Evolutionary conservation across 2,329 filamentous ascomycete species (phyloP).

Genomic region (Pseudocercospora fuligena): DNA sequence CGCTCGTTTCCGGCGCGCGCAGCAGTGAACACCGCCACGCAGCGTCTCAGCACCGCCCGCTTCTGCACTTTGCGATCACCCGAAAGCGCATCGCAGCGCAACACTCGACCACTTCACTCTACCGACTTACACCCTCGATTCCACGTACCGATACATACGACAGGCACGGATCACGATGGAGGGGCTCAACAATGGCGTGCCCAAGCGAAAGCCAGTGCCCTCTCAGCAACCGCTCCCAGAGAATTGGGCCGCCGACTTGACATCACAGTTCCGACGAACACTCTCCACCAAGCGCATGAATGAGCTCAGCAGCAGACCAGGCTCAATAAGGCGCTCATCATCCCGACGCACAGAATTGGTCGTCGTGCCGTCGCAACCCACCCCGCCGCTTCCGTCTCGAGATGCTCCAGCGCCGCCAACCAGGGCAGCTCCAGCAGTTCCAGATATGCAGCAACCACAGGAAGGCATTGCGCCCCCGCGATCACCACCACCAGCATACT

Average conservation of each 20-base stretch:
- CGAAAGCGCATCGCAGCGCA: not conserved
- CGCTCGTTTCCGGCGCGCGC: not conserved
- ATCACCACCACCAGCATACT: constrained; percentile 62
- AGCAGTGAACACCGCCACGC: not conserved
- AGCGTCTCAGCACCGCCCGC: not conserved
- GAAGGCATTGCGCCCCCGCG: constrained; percentile 27
- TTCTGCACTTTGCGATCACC: not conserved
- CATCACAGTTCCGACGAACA: constrained; percentile 82
- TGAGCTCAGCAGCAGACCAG: constrained; percentile 62
- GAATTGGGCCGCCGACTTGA: constrained; percentile 77
- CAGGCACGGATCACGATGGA: constrained; percentile 28
- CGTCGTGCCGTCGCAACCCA: constrained; percentile 28
- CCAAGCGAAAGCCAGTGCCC: constrained; percentile 38
- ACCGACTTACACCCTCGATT: not conserved
- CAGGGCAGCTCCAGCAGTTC: constrained; percentile 37
- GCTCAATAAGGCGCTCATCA: constrained; percentile 55
- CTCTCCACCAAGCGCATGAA: constrained; percentile 86
- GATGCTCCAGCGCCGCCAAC: constrained; percentile 30
- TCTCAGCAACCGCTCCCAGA: constrained; percentile 50
- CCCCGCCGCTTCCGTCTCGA: constrained; percentile 25
- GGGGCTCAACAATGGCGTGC: constrained; percentile 36
- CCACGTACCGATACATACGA: not conserved
- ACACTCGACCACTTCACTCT: not conserved
- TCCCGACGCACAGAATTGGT: constrained; percentile 55
- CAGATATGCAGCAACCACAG: constrained; percentile 33